Percentiles rank a stretch among this genome's conserved stretches.
Conservation (phyloP, 2,329 filamentous ascomycete genomes). For the Plenodomus lindquistii region DNA sequence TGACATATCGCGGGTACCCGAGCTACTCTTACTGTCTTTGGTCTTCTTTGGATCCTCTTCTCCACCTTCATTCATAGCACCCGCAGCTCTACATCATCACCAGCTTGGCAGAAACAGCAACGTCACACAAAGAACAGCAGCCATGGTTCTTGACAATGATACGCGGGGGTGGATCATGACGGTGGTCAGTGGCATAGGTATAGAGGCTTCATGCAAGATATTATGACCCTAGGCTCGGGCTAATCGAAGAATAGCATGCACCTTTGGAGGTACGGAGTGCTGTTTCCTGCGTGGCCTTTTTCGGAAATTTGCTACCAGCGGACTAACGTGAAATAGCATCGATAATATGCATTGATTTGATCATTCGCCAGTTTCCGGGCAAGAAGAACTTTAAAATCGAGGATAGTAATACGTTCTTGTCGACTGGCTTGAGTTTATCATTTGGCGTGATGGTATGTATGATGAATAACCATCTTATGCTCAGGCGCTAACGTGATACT, state of each 20-base stretch:
- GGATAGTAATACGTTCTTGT: constrained; percentile 85
- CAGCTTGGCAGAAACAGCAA: constrained; percentile 11
- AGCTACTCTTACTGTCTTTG: background rate
- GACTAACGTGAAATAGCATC: constrained; percentile 58
- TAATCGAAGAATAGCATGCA: constrained; percentile 39
- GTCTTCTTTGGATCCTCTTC: background rate
- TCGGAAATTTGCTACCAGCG: constrained; percentile 5
- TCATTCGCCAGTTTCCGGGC: constrained; percentile 73
- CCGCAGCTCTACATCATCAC: constrained; percentile 3
- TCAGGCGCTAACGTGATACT: constrained; percentile 16
- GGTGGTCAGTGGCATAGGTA: constrained; percentile 77
- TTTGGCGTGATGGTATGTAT: constrained; percentile 89
- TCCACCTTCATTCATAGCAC: background rate
- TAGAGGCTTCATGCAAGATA: constrained; percentile 16
- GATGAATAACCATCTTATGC: too few species aligned
- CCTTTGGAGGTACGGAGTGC: constrained; percentile 37
- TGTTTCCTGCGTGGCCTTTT: background rate
- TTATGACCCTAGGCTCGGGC: constrained; percentile 1
- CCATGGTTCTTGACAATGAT: constrained; percentile 58
- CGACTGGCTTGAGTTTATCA: constrained; percentile 85
- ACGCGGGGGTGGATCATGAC: constrained; percentile 92
- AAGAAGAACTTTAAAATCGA: constrained; percentile 82
- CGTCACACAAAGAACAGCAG: constrained; percentile 26
- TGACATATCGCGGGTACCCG: background rate
- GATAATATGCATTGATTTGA: constrained; percentile 83